These are phyloP conservation scores for Starmerella davenportii DNA, from an alignment of 805 yeast species.

Conservation along the genomic window DNA sequence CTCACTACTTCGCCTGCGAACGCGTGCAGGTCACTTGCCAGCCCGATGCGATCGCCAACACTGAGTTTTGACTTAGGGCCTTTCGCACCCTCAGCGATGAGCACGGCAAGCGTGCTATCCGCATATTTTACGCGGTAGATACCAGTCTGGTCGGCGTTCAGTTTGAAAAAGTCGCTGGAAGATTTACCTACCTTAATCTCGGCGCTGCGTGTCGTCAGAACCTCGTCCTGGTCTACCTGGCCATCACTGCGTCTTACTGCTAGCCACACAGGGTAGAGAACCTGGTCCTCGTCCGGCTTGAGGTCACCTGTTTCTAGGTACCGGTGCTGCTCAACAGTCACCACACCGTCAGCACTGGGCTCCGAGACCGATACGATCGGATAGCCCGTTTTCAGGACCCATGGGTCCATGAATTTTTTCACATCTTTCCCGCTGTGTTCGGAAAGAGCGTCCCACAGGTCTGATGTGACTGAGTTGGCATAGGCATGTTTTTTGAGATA, in stretches of 20 bases:
- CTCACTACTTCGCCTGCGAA: slow-evolving; percentile 37
- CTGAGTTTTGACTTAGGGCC: slow-evolving; percentile 32
- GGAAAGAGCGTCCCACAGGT: slow-evolving; percentile 51
- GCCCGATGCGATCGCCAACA: slow-evolving; percentile 46
- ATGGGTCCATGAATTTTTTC: slow-evolving; percentile 39
- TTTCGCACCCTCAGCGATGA: slow-evolving; percentile 34
- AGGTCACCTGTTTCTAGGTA: slow-evolving; percentile 49
- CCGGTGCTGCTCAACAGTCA: slow-evolving; percentile 35
- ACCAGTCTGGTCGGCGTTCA: slow-evolving; percentile 45
- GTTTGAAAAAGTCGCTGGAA: slow-evolving; percentile 31
- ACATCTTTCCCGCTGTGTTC: slow-evolving; percentile 49
- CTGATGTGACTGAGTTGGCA: slow-evolving; percentile 56
- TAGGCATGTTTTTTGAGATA: slow-evolving; percentile 47
- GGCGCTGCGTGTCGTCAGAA: slow-evolving; percentile 34
- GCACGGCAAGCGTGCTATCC: slow-evolving; percentile 32
- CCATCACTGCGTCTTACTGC: slow-evolving; percentile 38
- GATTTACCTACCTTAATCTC: slow-evolving; percentile 29
- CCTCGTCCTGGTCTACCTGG: slow-evolving; percentile 36
- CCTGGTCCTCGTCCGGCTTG: slow-evolving; percentile 36
- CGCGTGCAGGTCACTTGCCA: slow-evolving; percentile 42
- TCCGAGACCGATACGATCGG: slow-evolving; percentile 43
- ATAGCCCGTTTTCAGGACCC: slow-evolving; percentile 61
- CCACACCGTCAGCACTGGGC: slow-evolving; percentile 13
- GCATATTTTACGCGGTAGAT: slow-evolving; percentile 42
- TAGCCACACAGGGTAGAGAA: slow-evolving; percentile 38